Base-by-base conservation (phyloP, 2,329 filamentous ascomycete genomes). In the Endoconidiophora laricicola region DNA sequence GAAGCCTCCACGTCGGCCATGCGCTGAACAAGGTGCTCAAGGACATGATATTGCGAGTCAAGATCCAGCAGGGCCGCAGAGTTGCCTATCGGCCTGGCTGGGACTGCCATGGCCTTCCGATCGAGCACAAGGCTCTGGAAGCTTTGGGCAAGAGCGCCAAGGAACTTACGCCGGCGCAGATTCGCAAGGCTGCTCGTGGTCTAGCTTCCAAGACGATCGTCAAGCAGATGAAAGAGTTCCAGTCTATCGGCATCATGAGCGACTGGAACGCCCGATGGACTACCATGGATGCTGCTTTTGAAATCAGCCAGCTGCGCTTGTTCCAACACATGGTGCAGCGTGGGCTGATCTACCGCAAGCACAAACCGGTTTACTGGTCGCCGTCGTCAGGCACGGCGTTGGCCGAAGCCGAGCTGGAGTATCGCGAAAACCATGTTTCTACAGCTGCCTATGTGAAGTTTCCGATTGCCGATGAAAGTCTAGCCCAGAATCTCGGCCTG, bases 101-200 rank as follows among this genome's bases (percentile, higher is more conserved):
- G 91, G 93, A 98, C 62, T 98, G 91, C 57, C 91, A 98, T 69
- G 91, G 91, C 0, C 73, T 98, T 45, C 91, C 91, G 1, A 98
- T 98, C 60, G 91, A 98, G 70, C 74, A 96, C 58, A 98, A 96
- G 66, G 91, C 88, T 22, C 73, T 98, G 14, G 83, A 83, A 58
- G 65, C 67, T 4, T 6, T 56, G 60, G 44, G 48, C 2, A 44
- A 46, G 18, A 36, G 26, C 5, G 37, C 64, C 57, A 63, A 62
- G 55, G 69, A 67, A 54, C 60, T 58, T 44, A 69, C 71, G 60
- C 68, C 64, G 22, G 65, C 76, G 0, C 72, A 76, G 55, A 74
- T 87, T 54, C 75, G 85, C 20, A 65, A 71, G 50, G 71, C 73
- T 1, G 85, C 85, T 6, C 70, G 78, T 49, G 65, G 72, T 20